phyloP scores from a whole-genome alignment of 257 asterid species.

The Solanum dulcamara region DNA sequence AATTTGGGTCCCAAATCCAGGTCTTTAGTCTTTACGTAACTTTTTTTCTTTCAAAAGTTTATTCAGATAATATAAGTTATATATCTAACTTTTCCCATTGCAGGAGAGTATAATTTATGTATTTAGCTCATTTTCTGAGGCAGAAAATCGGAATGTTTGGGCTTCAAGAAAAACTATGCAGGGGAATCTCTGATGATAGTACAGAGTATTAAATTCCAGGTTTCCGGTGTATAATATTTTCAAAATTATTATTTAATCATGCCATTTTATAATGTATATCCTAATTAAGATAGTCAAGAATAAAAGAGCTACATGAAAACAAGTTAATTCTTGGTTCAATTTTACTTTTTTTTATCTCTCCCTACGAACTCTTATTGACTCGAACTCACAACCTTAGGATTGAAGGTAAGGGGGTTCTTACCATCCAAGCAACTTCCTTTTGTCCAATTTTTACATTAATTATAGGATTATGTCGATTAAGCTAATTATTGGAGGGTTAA shows the following conservation, averaged over 20 bases:
- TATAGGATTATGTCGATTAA: too few species aligned
- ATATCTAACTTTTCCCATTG: background rate
- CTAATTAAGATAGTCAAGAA: background rate
- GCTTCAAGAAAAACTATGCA: background rate
- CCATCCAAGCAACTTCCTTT: too few species aligned
- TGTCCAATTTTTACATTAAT: too few species aligned
- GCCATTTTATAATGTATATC: background rate
- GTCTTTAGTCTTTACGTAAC: background rate
- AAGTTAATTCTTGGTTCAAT: background rate
- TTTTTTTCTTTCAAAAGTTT: background rate
- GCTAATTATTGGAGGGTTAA: too few species aligned
- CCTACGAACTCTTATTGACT: too few species aligned
- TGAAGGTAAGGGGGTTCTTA: too few species aligned
- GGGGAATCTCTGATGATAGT: background rate
- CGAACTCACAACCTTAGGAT: too few species aligned
- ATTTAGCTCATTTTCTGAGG: background rate
- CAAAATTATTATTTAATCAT: background rate
- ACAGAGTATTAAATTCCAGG: background rate
- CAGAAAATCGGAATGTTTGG: background rate
- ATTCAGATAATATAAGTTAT: background rate
- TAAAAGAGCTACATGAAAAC: background rate
- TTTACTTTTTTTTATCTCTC: too few species aligned
- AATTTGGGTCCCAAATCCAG: conserved; percentile 12
- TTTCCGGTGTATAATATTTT: background rate
- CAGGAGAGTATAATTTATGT: background rate